phyloP scores from a whole-genome alignment of 495 filamentous ascomycete species.

The Penicillium odoratum region DNA sequence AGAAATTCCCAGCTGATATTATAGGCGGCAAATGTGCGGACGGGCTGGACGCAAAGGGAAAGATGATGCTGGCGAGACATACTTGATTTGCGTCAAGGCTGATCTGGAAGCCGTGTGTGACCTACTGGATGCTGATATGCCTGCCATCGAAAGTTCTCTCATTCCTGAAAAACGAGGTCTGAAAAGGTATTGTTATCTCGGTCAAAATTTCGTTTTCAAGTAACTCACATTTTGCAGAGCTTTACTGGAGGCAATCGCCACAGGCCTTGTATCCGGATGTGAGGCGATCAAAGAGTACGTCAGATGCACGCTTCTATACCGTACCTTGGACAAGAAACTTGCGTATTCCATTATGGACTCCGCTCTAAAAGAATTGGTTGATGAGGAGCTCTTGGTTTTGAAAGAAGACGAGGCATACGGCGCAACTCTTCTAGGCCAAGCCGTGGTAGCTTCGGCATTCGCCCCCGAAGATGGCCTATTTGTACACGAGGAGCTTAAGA shows the following conservation, averaged over 20 bases:
- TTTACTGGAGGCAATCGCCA: conserved; percentile 72
- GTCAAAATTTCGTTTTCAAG: not conserved
- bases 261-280: conserved; percentile 65
- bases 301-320: conserved; percentile 64
- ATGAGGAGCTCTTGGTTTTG: conserved; percentile 33
- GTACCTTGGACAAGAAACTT: conserved; percentile 55
- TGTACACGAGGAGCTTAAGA: conserved; percentile 65
- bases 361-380: conserved; percentile 52
- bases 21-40: conserved; percentile 79
- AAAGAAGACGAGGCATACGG: conserved; percentile 54
- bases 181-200: conserved; percentile 50
- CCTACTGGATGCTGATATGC: conserved; percentile 72
- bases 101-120: conserved; percentile 70
- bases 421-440: conserved; percentile 67
- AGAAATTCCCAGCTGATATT: conserved; percentile 8
- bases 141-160: conserved; percentile 68
- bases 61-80: conserved; percentile 78
- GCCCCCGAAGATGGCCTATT: conserved; percentile 78
- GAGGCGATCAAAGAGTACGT: conserved; percentile 73
- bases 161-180: conserved; percentile 67
- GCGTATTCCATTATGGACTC: conserved; percentile 55
- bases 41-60: conserved; percentile 82
- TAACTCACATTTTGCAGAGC: conserved; percentile 48
- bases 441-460: conserved; percentile 71
- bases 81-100: conserved; percentile 69